phyloP scores from a whole-genome alignment of 1,284 basidiomycete genomes.

The Heliocybe sulcata region DNA sequence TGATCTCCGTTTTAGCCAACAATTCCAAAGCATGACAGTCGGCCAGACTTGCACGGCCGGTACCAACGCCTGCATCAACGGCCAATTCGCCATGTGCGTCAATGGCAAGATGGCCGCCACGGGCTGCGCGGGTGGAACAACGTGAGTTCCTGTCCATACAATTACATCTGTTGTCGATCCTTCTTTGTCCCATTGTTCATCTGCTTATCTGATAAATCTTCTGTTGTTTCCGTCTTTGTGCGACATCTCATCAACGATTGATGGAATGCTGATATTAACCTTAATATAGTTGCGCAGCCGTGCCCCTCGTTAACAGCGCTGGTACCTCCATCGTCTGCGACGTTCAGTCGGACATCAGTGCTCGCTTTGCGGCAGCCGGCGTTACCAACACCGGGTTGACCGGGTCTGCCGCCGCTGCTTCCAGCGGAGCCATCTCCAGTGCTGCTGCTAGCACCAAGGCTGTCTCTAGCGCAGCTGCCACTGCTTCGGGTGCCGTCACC shows the following conservation, averaged over 20 bases:
- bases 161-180: not conserved
- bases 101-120: conserved; percentile 36
- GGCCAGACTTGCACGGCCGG: conserved; percentile 35
- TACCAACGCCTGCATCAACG: conserved; percentile 38
- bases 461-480: conserved; percentile 7
- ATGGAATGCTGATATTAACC: not conserved
- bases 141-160: conserved; percentile 24
- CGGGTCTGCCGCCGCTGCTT: not conserved
- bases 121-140: conserved; percentile 31
- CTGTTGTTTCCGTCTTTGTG: conserved; percentile 1
- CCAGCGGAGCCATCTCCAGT: conserved; percentile 8
- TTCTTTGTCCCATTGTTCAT: not conserved
- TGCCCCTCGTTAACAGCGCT: conserved; percentile 37
- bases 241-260: not conserved
- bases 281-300: conserved; percentile 38
- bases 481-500: conserved; percentile 9
- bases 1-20: conserved; percentile 25
- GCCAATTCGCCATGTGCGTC: conserved; percentile 43
- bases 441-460: conserved; percentile 8
- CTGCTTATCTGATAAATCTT: not conserved
- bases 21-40: conserved; percentile 35
- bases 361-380: conserved; percentile 34
- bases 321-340: conserved; percentile 42
- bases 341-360: conserved; percentile 29
- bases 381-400: conserved; percentile 7